A percentile compares a stretch with the other conserved stretches of the same genome.
phyloP scores from a whole-genome alignment of 2,329 filamentous ascomycete species.

The Didymella segeticola region DNA sequence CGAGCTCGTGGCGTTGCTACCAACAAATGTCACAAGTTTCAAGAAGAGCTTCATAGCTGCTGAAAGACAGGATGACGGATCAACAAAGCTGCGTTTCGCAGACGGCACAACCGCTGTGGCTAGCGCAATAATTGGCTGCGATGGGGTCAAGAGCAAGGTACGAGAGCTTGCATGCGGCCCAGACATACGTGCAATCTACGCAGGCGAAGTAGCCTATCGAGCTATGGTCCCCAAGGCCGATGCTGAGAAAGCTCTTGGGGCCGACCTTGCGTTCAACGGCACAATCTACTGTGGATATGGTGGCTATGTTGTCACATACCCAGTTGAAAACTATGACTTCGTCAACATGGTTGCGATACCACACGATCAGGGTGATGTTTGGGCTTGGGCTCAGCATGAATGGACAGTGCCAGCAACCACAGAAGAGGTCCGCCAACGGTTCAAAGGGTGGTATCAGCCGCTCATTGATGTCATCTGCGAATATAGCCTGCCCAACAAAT shows the following conservation, averaged over 20 bases:
- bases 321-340: slow-evolving; percentile 25
- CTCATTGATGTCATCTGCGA: slow-evolving; percentile 17
- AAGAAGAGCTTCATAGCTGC: slow-evolving; percentile 28
- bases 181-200: slow-evolving; percentile 28
- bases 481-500: slow-evolving; percentile 24
- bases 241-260: slow-evolving; percentile 47
- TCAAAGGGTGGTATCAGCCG: slow-evolving; percentile 16
- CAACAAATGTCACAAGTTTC: slow-evolving; percentile 28
- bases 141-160: slow-evolving; percentile 53
- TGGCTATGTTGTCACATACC: slow-evolving; percentile 27
- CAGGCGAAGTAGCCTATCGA: slow-evolving; percentile 34
- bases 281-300: slow-evolving; percentile 33
- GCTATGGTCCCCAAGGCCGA: slow-evolving; percentile 42
- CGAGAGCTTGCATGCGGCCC: slow-evolving; percentile 26
- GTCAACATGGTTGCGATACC: slow-evolving; percentile 33
- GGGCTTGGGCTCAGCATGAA: slow-evolving; percentile 20
- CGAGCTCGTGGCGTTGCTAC: slow-evolving; percentile 55
- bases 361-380: slow-evolving; percentile 15
- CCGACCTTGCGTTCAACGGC: slow-evolving; percentile 33
- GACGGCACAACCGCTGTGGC: slow-evolving; percentile 45
- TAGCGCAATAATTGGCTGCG: slow-evolving; percentile 54
- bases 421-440: slow-evolving; percentile 27
- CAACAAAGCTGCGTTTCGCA: slow-evolving; percentile 47
- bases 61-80: slow-evolving; percentile 45
- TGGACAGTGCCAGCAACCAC: slow-evolving; percentile 22